Evolutionary conservation across 2,329 filamentous ascomycete genomes (phyloP).

Genomic region (Verticillium tricorpus): DNA sequence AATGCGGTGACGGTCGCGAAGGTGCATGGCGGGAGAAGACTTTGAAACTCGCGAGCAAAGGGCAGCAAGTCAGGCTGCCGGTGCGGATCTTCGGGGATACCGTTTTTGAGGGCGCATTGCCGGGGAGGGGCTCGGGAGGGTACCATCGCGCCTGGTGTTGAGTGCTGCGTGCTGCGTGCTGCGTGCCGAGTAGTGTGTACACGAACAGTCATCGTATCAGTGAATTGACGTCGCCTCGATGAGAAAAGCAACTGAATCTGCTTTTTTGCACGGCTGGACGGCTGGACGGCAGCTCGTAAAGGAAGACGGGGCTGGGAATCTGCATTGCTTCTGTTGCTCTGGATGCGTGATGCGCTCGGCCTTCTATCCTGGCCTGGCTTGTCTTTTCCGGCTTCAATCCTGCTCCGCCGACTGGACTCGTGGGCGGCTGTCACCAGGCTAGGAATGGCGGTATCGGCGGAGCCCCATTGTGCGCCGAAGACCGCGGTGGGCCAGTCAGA

Average conservation of each 20-base stretch:
- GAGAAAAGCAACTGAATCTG: neutral
- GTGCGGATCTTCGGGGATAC: neutral
- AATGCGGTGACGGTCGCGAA: conserved; percentile 29
- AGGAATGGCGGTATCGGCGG: neutral
- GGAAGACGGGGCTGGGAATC: neutral
- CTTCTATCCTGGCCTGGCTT: neutral
- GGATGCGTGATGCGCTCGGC: neutral
- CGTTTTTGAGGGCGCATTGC: neutral
- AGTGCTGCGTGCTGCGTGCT: neutral
- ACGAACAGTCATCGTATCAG: neutral
- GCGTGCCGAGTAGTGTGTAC: neutral
- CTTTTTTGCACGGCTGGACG: neutral
- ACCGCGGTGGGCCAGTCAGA: neutral
- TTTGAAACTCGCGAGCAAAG: conserved; percentile 2
- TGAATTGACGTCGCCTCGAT: neutral
- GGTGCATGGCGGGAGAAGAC: conserved; percentile 17
- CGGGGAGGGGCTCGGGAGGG: neutral
- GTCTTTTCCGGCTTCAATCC: neutral
- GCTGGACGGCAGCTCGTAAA: neutral
- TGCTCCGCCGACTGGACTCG: neutral
- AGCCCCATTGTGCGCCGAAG: neutral
- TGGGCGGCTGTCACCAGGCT: neutral
- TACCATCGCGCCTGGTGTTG: neutral
- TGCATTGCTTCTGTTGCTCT: neutral
- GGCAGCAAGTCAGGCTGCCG: neutral